Conservation (phyloP, 306 rosid species). For the Delonix regia region DNA sequence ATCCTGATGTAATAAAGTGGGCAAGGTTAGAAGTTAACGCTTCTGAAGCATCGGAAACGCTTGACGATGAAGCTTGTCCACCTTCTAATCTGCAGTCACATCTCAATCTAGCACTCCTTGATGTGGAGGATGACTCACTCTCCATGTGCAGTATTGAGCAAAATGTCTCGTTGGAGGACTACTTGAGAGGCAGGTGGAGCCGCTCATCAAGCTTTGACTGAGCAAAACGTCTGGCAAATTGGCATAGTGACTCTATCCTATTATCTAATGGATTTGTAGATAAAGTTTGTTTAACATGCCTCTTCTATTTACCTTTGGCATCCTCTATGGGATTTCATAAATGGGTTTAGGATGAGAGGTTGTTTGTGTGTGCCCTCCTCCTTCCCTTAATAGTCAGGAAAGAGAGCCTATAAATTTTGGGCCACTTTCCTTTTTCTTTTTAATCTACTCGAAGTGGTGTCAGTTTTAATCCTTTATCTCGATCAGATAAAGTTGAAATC, state of each 20-base stretch:
- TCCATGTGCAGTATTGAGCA: constrained; percentile 86
- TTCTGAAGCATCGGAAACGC: constrained; percentile 47
- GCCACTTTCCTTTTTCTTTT: constrained; percentile 26
- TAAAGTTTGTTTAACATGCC: constrained; percentile 35
- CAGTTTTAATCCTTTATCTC: constrained; percentile 40
- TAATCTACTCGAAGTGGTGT: constrained; percentile 2
- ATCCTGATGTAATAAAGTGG: constrained; percentile 70
- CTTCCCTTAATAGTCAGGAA: constrained; percentile 56
- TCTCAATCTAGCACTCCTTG: constrained; percentile 88
- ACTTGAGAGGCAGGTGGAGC: constrained; percentile 90
- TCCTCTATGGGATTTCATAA: constrained; percentile 30
- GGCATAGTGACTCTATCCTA: constrained; percentile 25
- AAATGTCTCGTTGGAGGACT: constrained; percentile 76
- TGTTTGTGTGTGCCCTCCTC: constrained; percentile 90
- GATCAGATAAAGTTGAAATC: constrained; percentile 38
- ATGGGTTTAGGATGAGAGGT: constrained; percentile 93
- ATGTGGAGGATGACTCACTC: constrained; percentile 92
- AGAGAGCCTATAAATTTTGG: constrained; percentile 37
- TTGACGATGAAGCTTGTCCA: constrained; percentile 65
- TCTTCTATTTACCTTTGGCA: constrained; percentile 27
- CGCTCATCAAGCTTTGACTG: constrained; percentile 94
- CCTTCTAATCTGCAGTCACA: constrained; percentile 80
- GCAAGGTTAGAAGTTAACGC: constrained; percentile 71
- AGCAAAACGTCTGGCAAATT: constrained; percentile 36
- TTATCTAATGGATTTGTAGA: constrained; percentile 53